These are phyloP conservation scores for Teratosphaeria pseudoeucalypti DNA, from an alignment of 2,329 filamentous ascomycete species.

Conservation along the genomic window DNA sequence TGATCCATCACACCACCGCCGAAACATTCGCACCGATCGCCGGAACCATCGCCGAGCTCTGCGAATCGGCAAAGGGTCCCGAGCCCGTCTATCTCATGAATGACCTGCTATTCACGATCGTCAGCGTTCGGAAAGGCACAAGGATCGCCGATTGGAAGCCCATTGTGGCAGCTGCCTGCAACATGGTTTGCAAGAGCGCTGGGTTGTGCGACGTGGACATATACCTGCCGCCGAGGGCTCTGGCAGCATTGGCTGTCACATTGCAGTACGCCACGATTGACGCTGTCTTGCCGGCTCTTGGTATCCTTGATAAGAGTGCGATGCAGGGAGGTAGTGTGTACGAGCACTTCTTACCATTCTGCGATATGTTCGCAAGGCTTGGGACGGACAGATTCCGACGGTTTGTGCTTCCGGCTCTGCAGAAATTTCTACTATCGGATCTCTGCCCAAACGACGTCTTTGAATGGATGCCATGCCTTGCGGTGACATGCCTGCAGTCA, in stretches of 20 bases:
- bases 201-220: neutral
- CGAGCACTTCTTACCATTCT: conserved; percentile 73
- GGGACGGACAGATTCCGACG: conserved; percentile 64
- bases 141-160: conserved; percentile 63
- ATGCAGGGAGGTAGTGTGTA: conserved; percentile 57
- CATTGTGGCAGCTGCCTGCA: conserved; percentile 41
- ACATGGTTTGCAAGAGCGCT: conserved; percentile 20
- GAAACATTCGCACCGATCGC: conserved; percentile 64
- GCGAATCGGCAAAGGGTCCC: neutral
- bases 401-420: conserved; percentile 70
- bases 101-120: conserved; percentile 54
- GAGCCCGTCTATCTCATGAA: conserved; percentile 22
- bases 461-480: conserved; percentile 3
- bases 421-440: conserved; percentile 61
- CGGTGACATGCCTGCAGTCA: neutral
- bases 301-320: conserved; percentile 45
- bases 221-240: conserved; percentile 12
- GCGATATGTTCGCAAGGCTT: conserved; percentile 66
- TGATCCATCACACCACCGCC: conserved; percentile 69
- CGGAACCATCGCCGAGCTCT: conserved; percentile 45
- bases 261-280: conserved; percentile 73
- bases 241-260: conserved; percentile 47
- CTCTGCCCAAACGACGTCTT: neutral
- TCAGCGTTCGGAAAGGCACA: conserved; percentile 71
- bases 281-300: conserved; percentile 59